Evolutionary conservation across 805 yeast genomes (phyloP).

Genomic region (Hanseniaspora hatyaiensis): DNA sequence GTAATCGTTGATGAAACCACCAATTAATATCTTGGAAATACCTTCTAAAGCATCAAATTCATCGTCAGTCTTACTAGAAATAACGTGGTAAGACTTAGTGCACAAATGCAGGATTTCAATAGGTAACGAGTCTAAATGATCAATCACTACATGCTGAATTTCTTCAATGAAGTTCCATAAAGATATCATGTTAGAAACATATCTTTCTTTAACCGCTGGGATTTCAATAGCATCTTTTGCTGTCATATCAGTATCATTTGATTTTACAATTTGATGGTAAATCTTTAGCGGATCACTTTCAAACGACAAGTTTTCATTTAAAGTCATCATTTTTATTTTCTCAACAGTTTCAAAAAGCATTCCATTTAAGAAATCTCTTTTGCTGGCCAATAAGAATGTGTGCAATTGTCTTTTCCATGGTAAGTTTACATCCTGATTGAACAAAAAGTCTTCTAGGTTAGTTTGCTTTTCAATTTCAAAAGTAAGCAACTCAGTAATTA

Average conservation of each 20-base stretch:
- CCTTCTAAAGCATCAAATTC: conserved; percentile 56
- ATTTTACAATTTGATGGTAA: conserved; percentile 32
- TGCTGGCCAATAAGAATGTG: conserved; percentile 33
- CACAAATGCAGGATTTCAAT: conserved; percentile 47
- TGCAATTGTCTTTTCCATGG: conserved; percentile 36
- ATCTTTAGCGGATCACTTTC: conserved; percentile 71
- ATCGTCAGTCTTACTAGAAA: conserved; percentile 42
- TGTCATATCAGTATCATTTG: conserved; percentile 32
- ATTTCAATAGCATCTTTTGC: conserved; percentile 70
- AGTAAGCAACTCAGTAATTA: conserved; percentile 40
- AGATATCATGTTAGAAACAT: conserved; percentile 60
- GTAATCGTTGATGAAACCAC: conserved; percentile 23
- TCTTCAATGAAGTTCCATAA: conserved; percentile 61
- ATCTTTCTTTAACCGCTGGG: conserved; percentile 54
- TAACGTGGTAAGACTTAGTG: conserved; percentile 33
- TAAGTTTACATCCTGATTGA: conserved; percentile 25
- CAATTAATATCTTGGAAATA: conserved; percentile 31
- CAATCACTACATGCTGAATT: conserved; percentile 43
- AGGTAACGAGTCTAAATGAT: conserved; percentile 39
- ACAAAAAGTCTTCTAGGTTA: conserved; percentile 23
- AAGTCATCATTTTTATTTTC: conserved; percentile 24
- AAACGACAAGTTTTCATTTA: conserved; percentile 39
- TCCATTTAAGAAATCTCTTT: conserved; percentile 23
- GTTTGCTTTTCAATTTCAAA: conserved; percentile 30
- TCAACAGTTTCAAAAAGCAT: conserved; percentile 33